Conservation (phyloP, 495 filamentous ascomycete species). For the Diplogelasinospora grovesii region DNA sequence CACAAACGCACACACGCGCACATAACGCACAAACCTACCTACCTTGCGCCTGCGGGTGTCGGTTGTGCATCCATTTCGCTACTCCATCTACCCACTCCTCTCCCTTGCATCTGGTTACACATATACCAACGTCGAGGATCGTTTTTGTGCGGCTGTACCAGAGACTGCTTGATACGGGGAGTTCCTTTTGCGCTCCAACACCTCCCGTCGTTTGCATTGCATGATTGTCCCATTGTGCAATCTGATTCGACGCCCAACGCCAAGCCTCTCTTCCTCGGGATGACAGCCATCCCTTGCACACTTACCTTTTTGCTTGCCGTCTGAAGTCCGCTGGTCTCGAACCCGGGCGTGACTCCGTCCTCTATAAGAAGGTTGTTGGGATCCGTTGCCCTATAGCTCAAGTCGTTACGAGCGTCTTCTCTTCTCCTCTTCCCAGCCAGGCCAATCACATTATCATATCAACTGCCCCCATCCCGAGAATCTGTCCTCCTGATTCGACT, state of each 20-base stretch:
- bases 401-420: too few species aligned
- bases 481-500: not conserved
- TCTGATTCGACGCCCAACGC: conserved; percentile 15
- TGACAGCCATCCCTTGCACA: conserved; percentile 4
- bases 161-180: not conserved
- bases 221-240: conserved; percentile 15
- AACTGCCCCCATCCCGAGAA: not conserved
- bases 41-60: too few species aligned
- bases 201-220: conserved; percentile 1
- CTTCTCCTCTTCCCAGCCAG: not conserved
- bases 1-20: too few species aligned
- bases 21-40: too few species aligned
- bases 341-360: too few species aligned
- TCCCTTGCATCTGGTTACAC: too few species aligned
- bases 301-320: conserved; percentile 3
- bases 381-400: too few species aligned
- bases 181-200: conserved; percentile 1
- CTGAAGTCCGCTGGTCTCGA: conserved; percentile 6
- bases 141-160: too few species aligned
- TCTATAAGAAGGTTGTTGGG: too few species aligned
- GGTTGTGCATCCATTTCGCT: too few species aligned
- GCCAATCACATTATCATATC: not conserved
- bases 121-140: too few species aligned
- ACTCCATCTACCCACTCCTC: not conserved
- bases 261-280: conserved; percentile 14